Conservation (phyloP, 306 rosid species). For the Cucurbita ficifolia region DNA sequence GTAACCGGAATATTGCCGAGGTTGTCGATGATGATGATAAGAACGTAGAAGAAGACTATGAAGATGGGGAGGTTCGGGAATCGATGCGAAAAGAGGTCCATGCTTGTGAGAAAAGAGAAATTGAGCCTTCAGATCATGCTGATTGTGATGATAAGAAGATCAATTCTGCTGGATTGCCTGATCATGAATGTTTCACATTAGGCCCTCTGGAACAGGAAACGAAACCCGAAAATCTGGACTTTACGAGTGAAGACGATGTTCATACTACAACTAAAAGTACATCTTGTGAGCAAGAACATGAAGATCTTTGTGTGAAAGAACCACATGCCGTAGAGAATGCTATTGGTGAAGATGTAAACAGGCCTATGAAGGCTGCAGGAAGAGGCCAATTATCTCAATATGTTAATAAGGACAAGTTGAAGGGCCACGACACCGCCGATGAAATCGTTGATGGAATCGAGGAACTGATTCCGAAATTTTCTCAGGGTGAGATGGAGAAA, state of each 20-base stretch:
- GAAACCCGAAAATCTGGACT: constrained; percentile 2
- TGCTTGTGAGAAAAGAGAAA: constrained; percentile 41
- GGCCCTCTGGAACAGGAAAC: constrained; percentile 17
- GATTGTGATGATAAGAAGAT: constrained; percentile 21
- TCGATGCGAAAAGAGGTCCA: constrained; percentile 25
- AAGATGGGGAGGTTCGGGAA: constrained; percentile 83
- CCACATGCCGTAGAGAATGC: constrained; percentile 14
- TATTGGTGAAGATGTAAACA: constrained; percentile 17
- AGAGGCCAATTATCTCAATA: constrained; percentile 13
- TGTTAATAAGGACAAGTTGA: constrained; percentile 15
- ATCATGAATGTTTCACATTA: constrained; percentile 16
- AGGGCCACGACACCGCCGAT: constrained; percentile 15
- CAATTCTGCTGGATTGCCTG: constrained; percentile 19
- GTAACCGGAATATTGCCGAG: constrained; percentile 45
- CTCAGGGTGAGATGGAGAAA: constrained; percentile 28
- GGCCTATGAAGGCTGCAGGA: constrained; percentile 12
- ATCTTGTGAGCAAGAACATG: constrained; percentile 4
- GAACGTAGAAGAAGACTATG: constrained; percentile 50
- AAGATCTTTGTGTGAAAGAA: constrained; percentile 17
- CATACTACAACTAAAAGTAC: constrained; percentile 7
- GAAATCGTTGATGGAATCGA: constrained; percentile 5
- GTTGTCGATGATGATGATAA: constrained; percentile 30
- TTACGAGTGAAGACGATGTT: constrained; percentile 9
- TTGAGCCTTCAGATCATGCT: constrained; percentile 18
- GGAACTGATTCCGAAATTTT: constrained; percentile 14